Evolutionary conservation across 441 rosid species (phyloP).

Genomic region (Hypseocharis bilobata): DNA sequence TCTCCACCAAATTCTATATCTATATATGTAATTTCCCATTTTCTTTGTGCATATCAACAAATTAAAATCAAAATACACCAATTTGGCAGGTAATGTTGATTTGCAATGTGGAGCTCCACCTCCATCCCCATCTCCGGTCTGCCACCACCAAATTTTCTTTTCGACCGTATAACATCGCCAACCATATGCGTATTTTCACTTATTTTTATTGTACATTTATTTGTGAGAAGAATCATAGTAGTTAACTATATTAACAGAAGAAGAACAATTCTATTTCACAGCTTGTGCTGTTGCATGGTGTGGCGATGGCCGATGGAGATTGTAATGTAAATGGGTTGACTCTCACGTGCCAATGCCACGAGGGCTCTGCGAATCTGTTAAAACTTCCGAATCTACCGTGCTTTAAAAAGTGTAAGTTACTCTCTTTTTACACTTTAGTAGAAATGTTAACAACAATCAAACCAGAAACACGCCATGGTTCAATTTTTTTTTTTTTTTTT

Average conservation of each 20-base stretch:
- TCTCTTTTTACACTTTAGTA: no score
- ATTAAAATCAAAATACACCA: no score
- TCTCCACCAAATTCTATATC: no score
- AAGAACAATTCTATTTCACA: slow-evolving; percentile 13
- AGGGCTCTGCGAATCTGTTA: slow-evolving; percentile 28
- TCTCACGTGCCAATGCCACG: slow-evolving; percentile 34
- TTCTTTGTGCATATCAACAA: no score
- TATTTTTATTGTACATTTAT: neutral
- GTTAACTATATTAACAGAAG: no score
- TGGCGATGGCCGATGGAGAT: no score
- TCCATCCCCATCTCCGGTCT: slow-evolving; percentile 22
- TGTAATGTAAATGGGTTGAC: no score
- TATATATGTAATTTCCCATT: no score
- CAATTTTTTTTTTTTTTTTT: no score
- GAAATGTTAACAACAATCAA: no score
- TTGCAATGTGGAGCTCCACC: slow-evolving; percentile 31
- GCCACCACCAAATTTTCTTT: neutral
- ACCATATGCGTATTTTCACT: neutral
- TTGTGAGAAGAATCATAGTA: no score
- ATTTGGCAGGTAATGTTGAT: slow-evolving; percentile 39
- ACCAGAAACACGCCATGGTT: no score
- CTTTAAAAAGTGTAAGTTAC: slow-evolving; percentile 27
- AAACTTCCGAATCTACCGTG: slow-evolving; percentile 22
- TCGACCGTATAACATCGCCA: slow-evolving; percentile 18
- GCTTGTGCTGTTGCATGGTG: slow-evolving; percentile 37